These are phyloP conservation scores for Solanum rostratum DNA, from an alignment of 257 asterid species.

Conservation along the genomic window DNA sequence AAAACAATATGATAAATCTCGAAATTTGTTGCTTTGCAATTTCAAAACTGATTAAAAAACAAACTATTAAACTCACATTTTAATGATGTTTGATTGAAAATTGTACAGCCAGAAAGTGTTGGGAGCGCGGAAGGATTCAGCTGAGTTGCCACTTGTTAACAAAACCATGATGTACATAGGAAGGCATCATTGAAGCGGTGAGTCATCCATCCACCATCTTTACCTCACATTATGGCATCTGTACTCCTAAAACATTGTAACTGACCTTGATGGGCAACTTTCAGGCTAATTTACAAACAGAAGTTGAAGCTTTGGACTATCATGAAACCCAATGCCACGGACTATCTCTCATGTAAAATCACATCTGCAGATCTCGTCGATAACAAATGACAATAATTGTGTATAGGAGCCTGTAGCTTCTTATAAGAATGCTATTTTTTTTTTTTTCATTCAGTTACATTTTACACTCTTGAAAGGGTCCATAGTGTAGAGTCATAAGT, in stretches of 20 bases:
- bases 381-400: slow-evolving; percentile 10
- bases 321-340: background rate
- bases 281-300: slow-evolving; percentile 28
- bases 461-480: background rate
- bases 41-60: background rate
- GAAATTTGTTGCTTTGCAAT: background rate
- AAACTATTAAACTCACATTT: background rate
- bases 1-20: background rate
- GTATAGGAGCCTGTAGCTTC: slow-evolving; percentile 11
- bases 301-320: slow-evolving; percentile 14
- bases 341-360: background rate
- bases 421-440: background rate
- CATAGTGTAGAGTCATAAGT: background rate
- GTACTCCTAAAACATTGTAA: background rate
- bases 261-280: slow-evolving; percentile 5
- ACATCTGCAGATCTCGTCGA: background rate
- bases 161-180: slow-evolving; percentile 71
- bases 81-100: background rate
- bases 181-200: slow-evolving; percentile 35
- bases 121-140: slow-evolving; percentile 39
- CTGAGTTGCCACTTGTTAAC: slow-evolving; percentile 80
- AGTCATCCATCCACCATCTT: slow-evolving; percentile 27
- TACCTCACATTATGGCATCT: background rate
- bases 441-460: background rate
- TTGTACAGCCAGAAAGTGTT: slow-evolving; percentile 57